phyloP scores from a whole-genome alignment of 805 yeast species.

The Phaffomyces thermotolerans region DNA sequence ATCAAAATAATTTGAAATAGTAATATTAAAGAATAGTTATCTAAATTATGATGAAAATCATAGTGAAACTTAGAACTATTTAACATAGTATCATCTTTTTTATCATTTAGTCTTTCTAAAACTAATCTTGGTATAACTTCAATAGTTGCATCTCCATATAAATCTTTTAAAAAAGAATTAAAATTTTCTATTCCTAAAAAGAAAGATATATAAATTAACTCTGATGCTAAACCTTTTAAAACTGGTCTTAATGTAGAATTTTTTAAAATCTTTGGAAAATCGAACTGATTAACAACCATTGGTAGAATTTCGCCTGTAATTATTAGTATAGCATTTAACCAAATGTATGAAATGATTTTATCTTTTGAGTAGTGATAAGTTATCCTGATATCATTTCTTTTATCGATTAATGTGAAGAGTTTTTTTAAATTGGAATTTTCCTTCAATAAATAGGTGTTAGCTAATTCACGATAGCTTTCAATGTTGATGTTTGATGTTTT shows the following conservation, averaged over 20 bases:
- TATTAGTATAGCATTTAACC: slow-evolving; percentile 4
- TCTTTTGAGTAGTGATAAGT: not conserved
- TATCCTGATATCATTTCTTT: not conserved
- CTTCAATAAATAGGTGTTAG: not conserved
- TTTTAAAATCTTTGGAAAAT: not conserved
- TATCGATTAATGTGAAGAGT: not conserved
- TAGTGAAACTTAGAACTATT: slow-evolving; percentile 1
- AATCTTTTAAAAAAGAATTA: not conserved
- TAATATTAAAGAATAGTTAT: slow-evolving; percentile 6
- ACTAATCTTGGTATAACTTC: not conserved
- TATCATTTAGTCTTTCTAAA: no score
- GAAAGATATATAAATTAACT: slow-evolving; percentile 4
- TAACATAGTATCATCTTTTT: not conserved
- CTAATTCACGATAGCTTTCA: not conserved
- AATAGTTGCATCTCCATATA: not conserved
- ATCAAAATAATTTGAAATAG: slow-evolving; percentile 12
- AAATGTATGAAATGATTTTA: slow-evolving; percentile 1
- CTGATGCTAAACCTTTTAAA: slow-evolving; percentile 5
- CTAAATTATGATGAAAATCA: slow-evolving; percentile 1
- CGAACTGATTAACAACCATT: slow-evolving; percentile 5
- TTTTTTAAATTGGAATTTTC: not conserved
- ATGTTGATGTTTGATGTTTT: not conserved
- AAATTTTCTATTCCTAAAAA: slow-evolving; percentile 2
- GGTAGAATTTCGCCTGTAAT: slow-evolving; percentile 8
- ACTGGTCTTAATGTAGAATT: slow-evolving; percentile 1